phyloP scores from a whole-genome alignment of 2,329 filamentous ascomycete genomes.

The Arthrobotrys sinensis region DNA sequence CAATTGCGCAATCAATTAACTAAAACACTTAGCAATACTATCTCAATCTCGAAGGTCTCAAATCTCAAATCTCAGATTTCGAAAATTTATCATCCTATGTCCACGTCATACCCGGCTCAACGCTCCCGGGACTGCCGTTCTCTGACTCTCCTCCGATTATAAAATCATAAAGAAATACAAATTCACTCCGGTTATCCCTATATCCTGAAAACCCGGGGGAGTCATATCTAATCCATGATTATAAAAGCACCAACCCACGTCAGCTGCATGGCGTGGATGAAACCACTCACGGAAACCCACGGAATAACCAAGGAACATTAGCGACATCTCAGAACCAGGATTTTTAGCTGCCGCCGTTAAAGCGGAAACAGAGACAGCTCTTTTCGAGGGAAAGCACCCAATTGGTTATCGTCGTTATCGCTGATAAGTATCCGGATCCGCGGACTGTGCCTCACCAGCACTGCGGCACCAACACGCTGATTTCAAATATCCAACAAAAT shows the following conservation, averaged over 20 bases:
- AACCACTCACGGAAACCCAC: slow-evolving; percentile 21
- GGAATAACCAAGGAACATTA: slow-evolving; percentile 18
- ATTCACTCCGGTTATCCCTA: slow-evolving; percentile 14
- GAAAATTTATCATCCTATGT: background rate
- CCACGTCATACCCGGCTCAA: slow-evolving; percentile 8
- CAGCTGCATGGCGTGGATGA: slow-evolving; percentile 30
- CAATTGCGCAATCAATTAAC: slow-evolving; percentile 18
- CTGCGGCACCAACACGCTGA: slow-evolving; percentile 3
- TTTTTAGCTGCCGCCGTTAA: slow-evolving; percentile 18
- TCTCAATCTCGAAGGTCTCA: slow-evolving; percentile 1
- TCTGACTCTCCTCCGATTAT: background rate
- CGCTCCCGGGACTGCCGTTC: background rate
- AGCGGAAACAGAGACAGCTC: background rate
- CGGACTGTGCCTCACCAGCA: background rate
- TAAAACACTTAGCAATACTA: slow-evolving; percentile 4
- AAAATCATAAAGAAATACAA: background rate
- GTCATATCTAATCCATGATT: slow-evolving; percentile 14
- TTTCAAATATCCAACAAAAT: slow-evolving; percentile 22
- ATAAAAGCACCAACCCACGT: slow-evolving; percentile 22
- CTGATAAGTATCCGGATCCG: slow-evolving; percentile 3
- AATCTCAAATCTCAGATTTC: slow-evolving; percentile 11
- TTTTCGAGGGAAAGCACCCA: slow-evolving; percentile 6
- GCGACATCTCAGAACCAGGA: slow-evolving; percentile 20
- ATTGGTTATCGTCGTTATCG: slow-evolving; percentile 7
- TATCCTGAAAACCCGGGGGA: slow-evolving; percentile 8